Evolutionary conservation across 495 filamentous ascomycete species (phyloP), one percentile per base, ranked within the genome.

Genomic region (Umbilicaria muhlenbergii): DNA sequence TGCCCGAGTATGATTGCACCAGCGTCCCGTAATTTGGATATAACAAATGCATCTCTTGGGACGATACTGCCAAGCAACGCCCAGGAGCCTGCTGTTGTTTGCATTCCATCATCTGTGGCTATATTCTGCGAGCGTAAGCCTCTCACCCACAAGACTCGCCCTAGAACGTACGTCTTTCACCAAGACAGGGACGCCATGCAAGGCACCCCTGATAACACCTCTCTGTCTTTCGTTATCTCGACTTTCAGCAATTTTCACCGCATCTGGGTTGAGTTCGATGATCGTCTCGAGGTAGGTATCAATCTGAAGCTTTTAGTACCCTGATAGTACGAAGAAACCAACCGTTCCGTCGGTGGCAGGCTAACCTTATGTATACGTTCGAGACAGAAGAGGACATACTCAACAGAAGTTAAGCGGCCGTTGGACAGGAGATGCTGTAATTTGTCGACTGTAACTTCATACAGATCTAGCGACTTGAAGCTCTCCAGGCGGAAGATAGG

Each of bases 161-260:
- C 18, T 14, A 37, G 31, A 6, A 43, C 43, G 15, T 32, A 50
- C 39, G 55, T 77, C 68, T 59, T 79, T 77, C 46, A 79, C 65
- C 7, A 78, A 48, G 19, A 77, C 67, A 0, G 75, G 74, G 28
- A 78, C 67, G n/a, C 75, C 75, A 52, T 79, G 73, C 7, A 78
- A 61, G 1, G 68, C 63, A 1, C 68, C 64, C 38, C 62, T 45
- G 12, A 58, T 41, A 24, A 58, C 53, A 14, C 65, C 69, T 43
- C 54, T 48, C 8, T 49, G 49, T 15, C 70, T 58, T 46, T 70
- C 62, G 0, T 48, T 43, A 43, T 74, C 71, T 1, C 67, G 50
- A 5, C 53, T 43, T 16, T 24, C 46, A 2, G 71, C 69, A 28
- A 72, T 69, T 13, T 52, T 34, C 12, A 65, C 31, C 7, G 68